Evolutionary conservation across 148 eudicot genomes (phyloP).

Genomic region (Rhododendron ferrugineum): DNA sequence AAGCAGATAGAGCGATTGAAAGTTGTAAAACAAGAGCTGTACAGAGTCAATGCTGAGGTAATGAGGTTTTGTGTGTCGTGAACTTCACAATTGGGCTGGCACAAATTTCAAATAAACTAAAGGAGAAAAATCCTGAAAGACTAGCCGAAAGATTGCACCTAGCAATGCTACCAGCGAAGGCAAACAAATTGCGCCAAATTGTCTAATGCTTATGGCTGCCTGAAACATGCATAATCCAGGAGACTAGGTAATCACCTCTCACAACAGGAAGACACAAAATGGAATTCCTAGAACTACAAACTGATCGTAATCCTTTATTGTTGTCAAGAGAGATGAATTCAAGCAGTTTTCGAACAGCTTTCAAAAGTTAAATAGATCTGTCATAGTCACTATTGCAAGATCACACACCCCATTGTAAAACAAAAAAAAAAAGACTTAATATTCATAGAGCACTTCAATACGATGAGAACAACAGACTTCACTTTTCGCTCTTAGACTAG

Average conservation of each 20-base stretch:
- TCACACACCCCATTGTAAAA: neutral
- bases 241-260: neutral
- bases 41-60: neutral
- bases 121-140: neutral
- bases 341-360: neutral
- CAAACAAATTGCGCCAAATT: neutral
- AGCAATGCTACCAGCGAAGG: neutral
- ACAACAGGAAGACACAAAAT: neutral
- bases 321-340: neutral
- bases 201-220: neutral
- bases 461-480: neutral
- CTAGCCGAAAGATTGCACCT: neutral
- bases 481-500: neutral
- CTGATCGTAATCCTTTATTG: neutral
- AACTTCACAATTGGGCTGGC: neutral
- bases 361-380: neutral
- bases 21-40: neutral
- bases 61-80: too few species aligned
- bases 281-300: neutral
- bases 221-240: neutral
- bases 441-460: neutral
- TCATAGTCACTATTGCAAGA: neutral
- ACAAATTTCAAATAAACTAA: neutral
- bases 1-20: neutral
- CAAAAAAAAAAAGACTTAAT: neutral